Base-by-base conservation (phyloP, 176 grass and related monocot genomes). In the Pharus latifolius region DNA sequence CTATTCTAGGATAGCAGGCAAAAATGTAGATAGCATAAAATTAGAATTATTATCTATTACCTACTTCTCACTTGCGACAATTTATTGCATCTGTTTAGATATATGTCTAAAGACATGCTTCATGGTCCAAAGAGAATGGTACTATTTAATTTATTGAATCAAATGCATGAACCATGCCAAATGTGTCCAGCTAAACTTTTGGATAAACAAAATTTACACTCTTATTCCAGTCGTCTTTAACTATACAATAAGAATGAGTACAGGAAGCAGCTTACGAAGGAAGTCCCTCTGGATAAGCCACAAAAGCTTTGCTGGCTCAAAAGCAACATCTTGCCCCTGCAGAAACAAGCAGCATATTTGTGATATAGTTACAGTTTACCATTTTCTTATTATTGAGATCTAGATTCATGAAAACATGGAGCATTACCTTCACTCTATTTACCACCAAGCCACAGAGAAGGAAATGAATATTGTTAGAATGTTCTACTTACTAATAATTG, bases 201-300 rank as follows among this genome's bases (percentile, higher is more conserved):
- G 35, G 8, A 9, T 5, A 10, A 62, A 62, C 32, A 41, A 61
- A 61, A 2, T 18, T 22, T 15, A 54, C 22, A 18, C 50, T n/a
- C n/a, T 54, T 8, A 54, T 54, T 9, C 22, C 17, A 22, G 8
- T 6, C 8, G 16, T 54, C 50, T 54, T 22, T 30, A 66, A 24
- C 26, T 7, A 16, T 46, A 24, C 22, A 26, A 3, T 28, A 31
- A 50, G 49, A 11, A 57, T n/a, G 45, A 35, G 59, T 40, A 33
- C 47, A 73, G 3, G 32, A 31, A 70, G 27, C 26, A 85, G 80
- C 87, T 88, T 87, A 93, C 95, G 68, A 8, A 98, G 87, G 37
- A 98, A 98, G 60, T 98, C 94, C 48, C 87, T 85, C 67, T 98
- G 95, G 57, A 98, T 98, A 72, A 98, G 79, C 95, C 95, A 93